Percentiles rank a stretch among this genome's conserved stretches.
Evolutionary conservation across 2,329 filamentous ascomycete genomes (phyloP).

Genomic region (Apiospora phragmitis): DNA sequence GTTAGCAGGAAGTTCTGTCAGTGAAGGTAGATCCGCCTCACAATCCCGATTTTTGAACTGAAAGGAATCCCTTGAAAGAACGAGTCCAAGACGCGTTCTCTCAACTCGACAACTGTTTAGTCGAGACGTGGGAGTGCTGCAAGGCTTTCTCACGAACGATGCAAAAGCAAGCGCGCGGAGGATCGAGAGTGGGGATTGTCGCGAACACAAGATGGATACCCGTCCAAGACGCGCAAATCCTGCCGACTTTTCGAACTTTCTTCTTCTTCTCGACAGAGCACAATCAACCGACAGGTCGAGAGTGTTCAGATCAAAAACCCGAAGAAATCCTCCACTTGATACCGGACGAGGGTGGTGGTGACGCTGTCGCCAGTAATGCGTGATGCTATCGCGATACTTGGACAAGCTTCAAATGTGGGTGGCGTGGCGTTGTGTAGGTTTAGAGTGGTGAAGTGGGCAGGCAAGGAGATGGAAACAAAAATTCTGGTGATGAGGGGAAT

Average conservation of each 20-base stretch:
- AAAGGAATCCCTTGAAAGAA: background rate
- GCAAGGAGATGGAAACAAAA: slow-evolving; percentile 24
- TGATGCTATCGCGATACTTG: slow-evolving; percentile 1
- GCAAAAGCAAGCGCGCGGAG: slow-evolving; percentile 8
- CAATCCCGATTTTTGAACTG: background rate
- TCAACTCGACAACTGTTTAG: background rate
- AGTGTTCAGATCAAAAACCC: slow-evolving; percentile 12
- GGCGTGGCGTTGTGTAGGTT: slow-evolving; percentile 6
- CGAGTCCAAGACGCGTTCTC: slow-evolving; percentile 2
- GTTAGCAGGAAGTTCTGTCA: background rate
- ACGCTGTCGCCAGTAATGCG: slow-evolving; percentile 13
- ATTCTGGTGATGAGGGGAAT: slow-evolving; percentile 32
- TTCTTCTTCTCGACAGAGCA: background rate
- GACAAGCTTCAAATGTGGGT: slow-evolving; percentile 7
- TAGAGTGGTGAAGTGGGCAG: slow-evolving; percentile 15
- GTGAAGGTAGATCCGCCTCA: slow-evolving; percentile 1
- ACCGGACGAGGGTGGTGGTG: slow-evolving; percentile 16
- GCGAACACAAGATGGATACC: slow-evolving; percentile 9
- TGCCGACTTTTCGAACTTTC: background rate
- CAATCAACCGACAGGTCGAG: background rate
- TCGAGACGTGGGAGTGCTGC: slow-evolving; percentile 3
- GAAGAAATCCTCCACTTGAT: slow-evolving; percentile 16
- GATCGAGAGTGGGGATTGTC: slow-evolving; percentile 10
- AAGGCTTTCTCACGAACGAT: background rate
- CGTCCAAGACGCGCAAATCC: slow-evolving; percentile 4